Base-by-base conservation (phyloP, 495 filamentous ascomycete genomes). In the Aspergillus funiculosus region DNA sequence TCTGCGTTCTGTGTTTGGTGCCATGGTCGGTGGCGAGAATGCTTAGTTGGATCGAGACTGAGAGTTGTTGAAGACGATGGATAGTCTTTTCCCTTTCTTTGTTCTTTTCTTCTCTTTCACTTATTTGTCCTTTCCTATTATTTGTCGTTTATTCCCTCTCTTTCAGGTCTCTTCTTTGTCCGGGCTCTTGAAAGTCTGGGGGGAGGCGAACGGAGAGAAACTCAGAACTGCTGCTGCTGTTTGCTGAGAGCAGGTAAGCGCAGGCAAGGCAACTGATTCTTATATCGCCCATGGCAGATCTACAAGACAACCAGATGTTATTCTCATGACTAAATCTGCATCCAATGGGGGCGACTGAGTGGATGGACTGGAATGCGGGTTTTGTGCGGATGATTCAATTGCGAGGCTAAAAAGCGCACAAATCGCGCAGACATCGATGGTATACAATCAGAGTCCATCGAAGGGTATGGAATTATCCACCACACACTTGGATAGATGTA, bases 351-450 rank as follows among this genome's bases (percentile, higher is more conserved):
- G 11, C 4, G 2, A 14, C 0, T 20, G 11, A 14, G 11, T 44
- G 27, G 30, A 41, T 25, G 29, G 48, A 40, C 43, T 32, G 51
- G 35, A 56, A 58, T 66, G 67, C 59, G 67, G 25, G 25, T 57
- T 69, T 71, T 71, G 57, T 67, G 67, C 67, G 65, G 45, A 24
- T 34, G 28, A 28, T 11, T 19, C 19, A 29, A 22, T 29, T 9
- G 29, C 36, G 42, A 24, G 38, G 40, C 50, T 54, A 53, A 59
- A 57, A 41, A 19, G 61, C 65, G 68, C 68, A 70, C 62, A 72
- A 72, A 66, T 66, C 47, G 52, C 68, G 63, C 68, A 70, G 62
- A 62, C 64, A 57, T 30, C 39, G 20, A n/a, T n/a, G n/a, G 13
- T 8, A 6, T 1, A 22, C 10, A 20, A 26, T 17, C 15, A 19